Conservation (phyloP, 352 stramenopile genomes). For the Phytophthora fragariaefolia region DNA sequence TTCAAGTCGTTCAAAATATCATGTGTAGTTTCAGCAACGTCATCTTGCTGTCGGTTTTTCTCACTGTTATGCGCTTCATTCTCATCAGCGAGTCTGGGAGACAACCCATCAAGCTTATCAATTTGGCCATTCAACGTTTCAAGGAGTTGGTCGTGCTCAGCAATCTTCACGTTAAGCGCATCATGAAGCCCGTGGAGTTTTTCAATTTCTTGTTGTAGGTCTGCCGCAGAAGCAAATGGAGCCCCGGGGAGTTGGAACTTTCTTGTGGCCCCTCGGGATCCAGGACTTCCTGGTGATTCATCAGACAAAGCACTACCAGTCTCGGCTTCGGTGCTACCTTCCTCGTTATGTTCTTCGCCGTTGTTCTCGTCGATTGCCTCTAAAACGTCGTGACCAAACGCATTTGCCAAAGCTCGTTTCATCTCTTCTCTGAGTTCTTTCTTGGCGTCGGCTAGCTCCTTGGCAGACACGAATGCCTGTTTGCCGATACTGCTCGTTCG, state of each 20-base stretch:
- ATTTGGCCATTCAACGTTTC: slow-evolving; percentile 44
- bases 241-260: slow-evolving; percentile 33
- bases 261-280: neutral
- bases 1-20: slow-evolving; percentile 59
- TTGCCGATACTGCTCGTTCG: slow-evolving; percentile 16
- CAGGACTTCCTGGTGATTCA: slow-evolving; percentile 11
- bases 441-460: slow-evolving; percentile 57
- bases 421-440: slow-evolving; percentile 54
- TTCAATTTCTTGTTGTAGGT: slow-evolving; percentile 51
- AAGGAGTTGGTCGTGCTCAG: slow-evolving; percentile 46
- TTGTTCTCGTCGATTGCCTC: slow-evolving; percentile 29
- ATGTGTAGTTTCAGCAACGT: slow-evolving; percentile 21
- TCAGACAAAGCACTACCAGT: neutral
- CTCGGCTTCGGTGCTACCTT: neutral
- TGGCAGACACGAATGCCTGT: slow-evolving; percentile 45
- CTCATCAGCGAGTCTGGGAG: slow-evolving; percentile 20
- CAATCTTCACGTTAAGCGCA: slow-evolving; percentile 41
- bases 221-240: slow-evolving; percentile 48
- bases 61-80: neutral
- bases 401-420: slow-evolving; percentile 48
- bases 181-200: slow-evolving; percentile 51
- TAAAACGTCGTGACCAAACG: slow-evolving; percentile 45
- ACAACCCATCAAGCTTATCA: slow-evolving; percentile 37
- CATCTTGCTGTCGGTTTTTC: slow-evolving; percentile 5
- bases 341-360: slow-evolving; percentile 2